A percentile compares a stretch with the other conserved stretches of the same genome.
These are phyloP conservation scores for Hibiscus syriacus DNA, from an alignment of 345 rosid genomes.

Conservation along the genomic window DNA sequence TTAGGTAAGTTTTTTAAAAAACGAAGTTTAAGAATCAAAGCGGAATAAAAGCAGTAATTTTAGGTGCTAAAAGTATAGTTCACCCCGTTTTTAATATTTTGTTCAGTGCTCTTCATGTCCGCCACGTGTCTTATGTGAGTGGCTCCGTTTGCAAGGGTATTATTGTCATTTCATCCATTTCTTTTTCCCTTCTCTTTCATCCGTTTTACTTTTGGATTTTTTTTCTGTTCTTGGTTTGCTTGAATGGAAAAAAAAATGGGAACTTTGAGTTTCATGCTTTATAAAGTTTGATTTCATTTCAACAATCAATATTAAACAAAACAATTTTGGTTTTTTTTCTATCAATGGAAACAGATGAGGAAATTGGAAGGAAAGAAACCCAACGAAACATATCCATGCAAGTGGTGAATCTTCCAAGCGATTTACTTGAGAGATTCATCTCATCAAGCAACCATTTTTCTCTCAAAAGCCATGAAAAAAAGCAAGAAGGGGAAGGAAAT, in stretches of 20 bases:
- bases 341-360: slow-evolving; percentile 33
- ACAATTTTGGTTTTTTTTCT: no score
- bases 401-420: slow-evolving; percentile 17
- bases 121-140: slow-evolving; percentile 27
- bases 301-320: no score
- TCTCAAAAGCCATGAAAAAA: slow-evolving; percentile 36
- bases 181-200: neutral
- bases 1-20: no score
- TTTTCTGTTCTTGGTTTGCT: neutral
- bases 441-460: slow-evolving; percentile 19
- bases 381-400: slow-evolving; percentile 25
- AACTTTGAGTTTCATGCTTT: slow-evolving; percentile 18
- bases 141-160: neutral
- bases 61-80: no score
- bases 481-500: slow-evolving; percentile 17
- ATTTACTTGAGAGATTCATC: slow-evolving; percentile 33
- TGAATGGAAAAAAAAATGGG: neutral
- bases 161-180: slow-evolving; percentile 2
- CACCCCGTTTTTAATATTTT: neutral
- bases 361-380: slow-evolving; percentile 20
- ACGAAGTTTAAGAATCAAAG: no score
- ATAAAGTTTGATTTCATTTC: no score
- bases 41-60: no score
- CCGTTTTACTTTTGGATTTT: neutral
- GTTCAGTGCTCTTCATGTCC: slow-evolving; percentile 17